Percentiles rank a stretch among this genome's conserved stretches.
These are phyloP conservation scores for Dactylellina sp. DNA, from an alignment of 2,329 filamentous ascomycete species.

Conservation along the genomic window DNA sequence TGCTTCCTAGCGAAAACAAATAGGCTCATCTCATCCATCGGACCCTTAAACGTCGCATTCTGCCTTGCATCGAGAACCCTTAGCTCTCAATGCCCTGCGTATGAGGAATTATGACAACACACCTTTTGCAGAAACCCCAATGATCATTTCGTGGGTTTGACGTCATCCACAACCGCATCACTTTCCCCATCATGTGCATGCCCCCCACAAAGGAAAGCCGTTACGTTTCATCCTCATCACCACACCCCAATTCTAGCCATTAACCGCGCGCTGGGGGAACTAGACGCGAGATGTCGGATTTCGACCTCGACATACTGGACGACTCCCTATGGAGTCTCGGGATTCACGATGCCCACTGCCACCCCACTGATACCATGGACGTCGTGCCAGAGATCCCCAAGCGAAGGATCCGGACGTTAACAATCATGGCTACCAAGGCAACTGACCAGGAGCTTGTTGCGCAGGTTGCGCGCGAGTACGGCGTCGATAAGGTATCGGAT, in stretches of 20 bases:
- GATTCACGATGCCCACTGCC: slow-evolving; percentile 83
- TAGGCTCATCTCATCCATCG: slow-evolving; percentile 1
- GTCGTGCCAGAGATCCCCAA: slow-evolving; percentile 64
- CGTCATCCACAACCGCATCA: slow-evolving; percentile 35
- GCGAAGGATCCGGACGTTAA: slow-evolving; percentile 66
- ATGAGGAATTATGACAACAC: slow-evolving; percentile 38
- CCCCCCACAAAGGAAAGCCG: background rate
- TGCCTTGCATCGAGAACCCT: too few species aligned
- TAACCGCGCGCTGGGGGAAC: background rate
- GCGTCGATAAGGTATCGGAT: slow-evolving; percentile 63
- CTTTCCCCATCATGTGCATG: slow-evolving; percentile 30
- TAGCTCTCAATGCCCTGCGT: too few species aligned
- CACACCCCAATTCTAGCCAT: slow-evolving; percentile 6
- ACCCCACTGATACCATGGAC: slow-evolving; percentile 78
- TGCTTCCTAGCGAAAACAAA: background rate
- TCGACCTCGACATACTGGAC: slow-evolving; percentile 35
- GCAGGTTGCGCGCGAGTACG: slow-evolving; percentile 70
- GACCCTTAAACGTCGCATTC: background rate
- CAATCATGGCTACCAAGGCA: slow-evolving; percentile 80
- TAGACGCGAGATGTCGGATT: slow-evolving; percentile 25
- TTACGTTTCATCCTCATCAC: background rate
- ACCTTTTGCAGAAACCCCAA: slow-evolving; percentile 5
- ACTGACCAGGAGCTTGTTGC: slow-evolving; percentile 81
- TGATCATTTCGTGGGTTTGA: slow-evolving; percentile 43
- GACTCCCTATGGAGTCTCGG: slow-evolving; percentile 72